Percentiles rank a stretch among this genome's conserved stretches.
These are phyloP conservation scores for Lodderomyces elongisporus DNA, from an alignment of 1,139 yeast genomes.

Conservation along the genomic window DNA sequence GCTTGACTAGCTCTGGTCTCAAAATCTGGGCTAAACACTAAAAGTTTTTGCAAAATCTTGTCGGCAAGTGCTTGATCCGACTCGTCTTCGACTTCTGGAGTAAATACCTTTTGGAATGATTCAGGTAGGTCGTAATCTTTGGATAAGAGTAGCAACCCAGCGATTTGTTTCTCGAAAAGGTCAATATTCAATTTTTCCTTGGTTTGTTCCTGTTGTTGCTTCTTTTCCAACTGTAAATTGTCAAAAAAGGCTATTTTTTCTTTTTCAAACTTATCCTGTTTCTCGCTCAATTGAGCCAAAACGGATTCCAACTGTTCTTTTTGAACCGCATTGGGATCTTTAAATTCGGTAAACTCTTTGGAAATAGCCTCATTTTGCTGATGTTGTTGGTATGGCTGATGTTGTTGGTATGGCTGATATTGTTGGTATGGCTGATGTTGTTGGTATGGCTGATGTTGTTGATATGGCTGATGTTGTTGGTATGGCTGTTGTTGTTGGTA, in stretches of 20 bases:
- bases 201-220: background rate
- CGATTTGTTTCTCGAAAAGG: constrained; percentile 61
- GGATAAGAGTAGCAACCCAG: constrained; percentile 71
- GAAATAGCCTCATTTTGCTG: background rate
- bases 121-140: constrained; percentile 75
- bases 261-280: background rate
- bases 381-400: background rate
- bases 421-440: constrained; percentile 2
- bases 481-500: background rate
- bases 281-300: background rate
- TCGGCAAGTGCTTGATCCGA: constrained; percentile 8
- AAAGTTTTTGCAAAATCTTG: constrained; percentile 12
- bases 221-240: background rate
- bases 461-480: background rate
- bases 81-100: too few species aligned
- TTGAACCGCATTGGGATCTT: background rate
- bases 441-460: too few species aligned
- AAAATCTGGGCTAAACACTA: constrained; percentile 17
- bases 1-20: constrained; percentile 25
- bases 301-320: background rate
- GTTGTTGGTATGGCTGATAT: background rate
- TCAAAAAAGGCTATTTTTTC: background rate
- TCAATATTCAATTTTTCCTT: constrained; percentile 36
- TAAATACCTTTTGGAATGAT: constrained; percentile 23
- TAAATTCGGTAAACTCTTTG: background rate